A percentile compares a stretch with the other conserved stretches of the same genome.
phyloP scores from a whole-genome alignment of 805 yeast genomes.

The Saturnispora sekii region DNA sequence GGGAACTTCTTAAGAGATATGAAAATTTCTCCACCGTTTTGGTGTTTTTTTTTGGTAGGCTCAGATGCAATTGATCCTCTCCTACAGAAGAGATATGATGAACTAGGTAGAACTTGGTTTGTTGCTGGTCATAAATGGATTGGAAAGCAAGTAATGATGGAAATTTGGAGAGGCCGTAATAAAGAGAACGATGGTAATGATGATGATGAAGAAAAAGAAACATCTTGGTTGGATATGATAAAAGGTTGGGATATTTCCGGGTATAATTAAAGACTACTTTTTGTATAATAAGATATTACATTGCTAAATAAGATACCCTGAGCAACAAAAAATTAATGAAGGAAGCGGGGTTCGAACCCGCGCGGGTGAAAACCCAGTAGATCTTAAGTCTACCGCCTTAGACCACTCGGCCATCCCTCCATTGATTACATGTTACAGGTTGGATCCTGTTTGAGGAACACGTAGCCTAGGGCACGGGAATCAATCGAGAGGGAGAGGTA shows the following conservation, averaged over 20 bases:
- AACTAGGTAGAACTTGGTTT: constrained; percentile 26
- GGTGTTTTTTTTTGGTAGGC: constrained; percentile 39
- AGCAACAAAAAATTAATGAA: constrained; percentile 9
- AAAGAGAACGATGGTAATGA: constrained; percentile 17
- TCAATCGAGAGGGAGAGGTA: no score
- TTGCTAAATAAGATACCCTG: background rate
- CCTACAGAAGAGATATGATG: constrained; percentile 27
- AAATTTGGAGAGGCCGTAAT: constrained; percentile 38
- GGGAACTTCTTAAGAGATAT: constrained; percentile 16
- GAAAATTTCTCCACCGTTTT: constrained; percentile 33
- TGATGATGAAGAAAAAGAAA: constrained; percentile 20
- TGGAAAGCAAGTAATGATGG: constrained; percentile 42
- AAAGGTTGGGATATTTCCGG: constrained; percentile 42
- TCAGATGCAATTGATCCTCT: constrained; percentile 29
- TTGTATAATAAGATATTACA: background rate
- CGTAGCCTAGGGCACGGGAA: no score
- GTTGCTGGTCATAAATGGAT: constrained; percentile 40
- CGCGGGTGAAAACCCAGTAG: constrained; percentile 18
- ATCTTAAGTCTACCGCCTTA: constrained; percentile 19
- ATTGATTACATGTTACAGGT: background rate
- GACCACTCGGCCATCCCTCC: constrained; percentile 20
- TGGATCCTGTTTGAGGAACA: background rate
- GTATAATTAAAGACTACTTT: constrained; percentile 15
- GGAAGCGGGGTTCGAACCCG: constrained; percentile 20
- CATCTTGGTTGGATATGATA: constrained; percentile 44